A percentile compares a stretch with the other conserved stretches of the same genome.
Conservation (phyloP, 345 rosid genomes). For the Isatis tinctoria region DNA sequence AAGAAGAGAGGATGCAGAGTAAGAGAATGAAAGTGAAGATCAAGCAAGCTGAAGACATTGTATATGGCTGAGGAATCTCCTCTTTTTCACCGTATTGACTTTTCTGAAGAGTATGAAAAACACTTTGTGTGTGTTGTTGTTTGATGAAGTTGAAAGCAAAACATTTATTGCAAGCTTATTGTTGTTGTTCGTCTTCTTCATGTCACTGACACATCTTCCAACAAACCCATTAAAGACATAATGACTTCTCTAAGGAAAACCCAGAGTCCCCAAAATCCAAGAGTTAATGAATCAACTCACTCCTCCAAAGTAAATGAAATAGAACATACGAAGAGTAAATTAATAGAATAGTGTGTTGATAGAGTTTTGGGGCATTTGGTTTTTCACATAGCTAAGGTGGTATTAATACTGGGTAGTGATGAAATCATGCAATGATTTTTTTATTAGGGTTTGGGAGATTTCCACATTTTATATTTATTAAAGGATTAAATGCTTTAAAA, state of each 20-base stretch:
- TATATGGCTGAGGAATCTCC: constrained; percentile 46
- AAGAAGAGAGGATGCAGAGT: constrained; percentile 38
- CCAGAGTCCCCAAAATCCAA: constrained; percentile 16
- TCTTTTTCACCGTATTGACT: constrained; percentile 41
- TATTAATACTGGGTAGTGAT: constrained; percentile 61
- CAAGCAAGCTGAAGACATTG: constrained; percentile 46
- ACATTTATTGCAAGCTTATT: constrained; percentile 46
- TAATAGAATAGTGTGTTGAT: constrained; percentile 36
- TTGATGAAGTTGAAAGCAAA: constrained; percentile 45
- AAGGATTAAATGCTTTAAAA: constrained; percentile 33
- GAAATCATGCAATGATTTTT: constrained; percentile 46
- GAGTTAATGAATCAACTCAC: constrained; percentile 21
- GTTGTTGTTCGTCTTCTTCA: constrained; percentile 44
- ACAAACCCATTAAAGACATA: constrained; percentile 34
- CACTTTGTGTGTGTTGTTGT: constrained; percentile 21
- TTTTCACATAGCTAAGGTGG: constrained; percentile 30
- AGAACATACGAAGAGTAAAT: constrained; percentile 11
- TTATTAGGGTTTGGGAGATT: not conserved
- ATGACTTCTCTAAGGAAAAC: constrained; percentile 39
- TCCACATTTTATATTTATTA: not conserved
- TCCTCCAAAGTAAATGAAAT: not conserved
- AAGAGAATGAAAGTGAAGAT: constrained; percentile 42
- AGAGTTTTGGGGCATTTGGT: constrained; percentile 59
- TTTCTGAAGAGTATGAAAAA: constrained; percentile 37
- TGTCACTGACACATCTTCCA: constrained; percentile 44